phyloP scores from a whole-genome alignment of 371 early-diverging fungal genomes.

The Rhizomucor miehei region DNA sequence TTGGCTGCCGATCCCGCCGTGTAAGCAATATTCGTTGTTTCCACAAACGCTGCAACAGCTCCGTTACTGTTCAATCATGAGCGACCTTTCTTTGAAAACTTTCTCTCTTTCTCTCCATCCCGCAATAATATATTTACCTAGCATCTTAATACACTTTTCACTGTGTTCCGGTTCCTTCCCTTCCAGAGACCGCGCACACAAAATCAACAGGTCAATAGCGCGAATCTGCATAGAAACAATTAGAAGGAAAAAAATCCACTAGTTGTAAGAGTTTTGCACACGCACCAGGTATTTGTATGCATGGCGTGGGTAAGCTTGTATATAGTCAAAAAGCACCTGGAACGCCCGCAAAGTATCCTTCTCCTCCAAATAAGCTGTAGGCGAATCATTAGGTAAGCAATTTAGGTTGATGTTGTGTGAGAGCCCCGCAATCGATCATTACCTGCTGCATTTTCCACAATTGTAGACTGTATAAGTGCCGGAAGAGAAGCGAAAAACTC shows the following conservation, averaged over 20 bases:
- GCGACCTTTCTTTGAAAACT: not conserved
- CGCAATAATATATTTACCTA: too few species aligned
- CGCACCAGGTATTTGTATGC: slow-evolving; percentile 47
- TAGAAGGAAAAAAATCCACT: not conserved
- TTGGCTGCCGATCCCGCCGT: slow-evolving; percentile 27
- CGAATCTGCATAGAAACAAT: slow-evolving; percentile 22
- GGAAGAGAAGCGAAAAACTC: slow-evolving; percentile 45
- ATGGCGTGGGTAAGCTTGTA: slow-evolving; percentile 43
- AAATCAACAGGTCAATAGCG: slow-evolving; percentile 33
- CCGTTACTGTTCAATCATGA: slow-evolving; percentile 23
- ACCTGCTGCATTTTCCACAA: slow-evolving; percentile 40
- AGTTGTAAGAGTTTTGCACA: too few species aligned
- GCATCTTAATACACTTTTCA: slow-evolving; percentile 25
- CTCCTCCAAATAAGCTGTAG: slow-evolving; percentile 32
- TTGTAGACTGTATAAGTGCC: slow-evolving; percentile 37
- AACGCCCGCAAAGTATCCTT: slow-evolving; percentile 32
- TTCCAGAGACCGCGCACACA: slow-evolving; percentile 25
- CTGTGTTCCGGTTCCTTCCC: slow-evolving; percentile 19
- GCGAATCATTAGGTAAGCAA: not conserved
- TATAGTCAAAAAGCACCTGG: slow-evolving; percentile 39
- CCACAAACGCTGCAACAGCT: slow-evolving; percentile 41
- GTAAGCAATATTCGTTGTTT: slow-evolving; percentile 36
- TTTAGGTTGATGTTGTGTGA: not conserved
- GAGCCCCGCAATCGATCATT: too few species aligned
- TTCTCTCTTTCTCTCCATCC: not conserved